These are phyloP conservation scores for Syzygium malaccense DNA, from an alignment of 441 rosid genomes.

Conservation along the genomic window DNA sequence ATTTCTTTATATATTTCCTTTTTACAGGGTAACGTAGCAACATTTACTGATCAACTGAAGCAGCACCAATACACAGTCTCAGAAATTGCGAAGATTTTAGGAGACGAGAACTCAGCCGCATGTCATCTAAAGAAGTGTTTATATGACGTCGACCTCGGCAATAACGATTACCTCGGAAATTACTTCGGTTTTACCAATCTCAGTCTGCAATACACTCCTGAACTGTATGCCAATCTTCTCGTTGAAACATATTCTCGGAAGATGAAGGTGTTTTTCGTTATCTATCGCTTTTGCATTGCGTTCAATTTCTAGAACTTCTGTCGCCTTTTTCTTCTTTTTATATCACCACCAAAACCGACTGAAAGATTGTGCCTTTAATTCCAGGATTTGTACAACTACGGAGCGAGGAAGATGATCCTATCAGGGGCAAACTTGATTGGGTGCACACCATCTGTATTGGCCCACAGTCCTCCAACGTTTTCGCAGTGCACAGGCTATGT, in stretches of 20 bases:
- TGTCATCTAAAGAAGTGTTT: slow-evolving; percentile 8
- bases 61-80: not conserved
- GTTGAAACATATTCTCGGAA: not conserved
- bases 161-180: slow-evolving; percentile 9
- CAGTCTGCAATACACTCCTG: slow-evolving; percentile 1
- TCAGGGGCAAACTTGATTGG: slow-evolving; percentile 12
- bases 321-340: not conserved
- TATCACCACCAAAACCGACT: not conserved
- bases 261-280: not conserved
- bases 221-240: slow-evolving; percentile 9
- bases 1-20: not conserved
- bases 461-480: slow-evolving; percentile 6
- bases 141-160: slow-evolving; percentile 4
- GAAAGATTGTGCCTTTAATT: not conserved
- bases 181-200: not conserved
- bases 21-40: not conserved
- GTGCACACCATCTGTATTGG: slow-evolving; percentile 35
- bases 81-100: not conserved
- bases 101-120: not conserved
- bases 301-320: not conserved
- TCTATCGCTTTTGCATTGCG: not conserved
- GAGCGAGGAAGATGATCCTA: not conserved
- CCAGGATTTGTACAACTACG: not conserved
- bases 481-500: slow-evolving; percentile 26
- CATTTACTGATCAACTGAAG: not conserved